Evolutionary conservation across 768 basidiomycete species (phyloP), one percentile per base, ranked within the genome.

Genomic region (Boletus vinaceobasis): DNA sequence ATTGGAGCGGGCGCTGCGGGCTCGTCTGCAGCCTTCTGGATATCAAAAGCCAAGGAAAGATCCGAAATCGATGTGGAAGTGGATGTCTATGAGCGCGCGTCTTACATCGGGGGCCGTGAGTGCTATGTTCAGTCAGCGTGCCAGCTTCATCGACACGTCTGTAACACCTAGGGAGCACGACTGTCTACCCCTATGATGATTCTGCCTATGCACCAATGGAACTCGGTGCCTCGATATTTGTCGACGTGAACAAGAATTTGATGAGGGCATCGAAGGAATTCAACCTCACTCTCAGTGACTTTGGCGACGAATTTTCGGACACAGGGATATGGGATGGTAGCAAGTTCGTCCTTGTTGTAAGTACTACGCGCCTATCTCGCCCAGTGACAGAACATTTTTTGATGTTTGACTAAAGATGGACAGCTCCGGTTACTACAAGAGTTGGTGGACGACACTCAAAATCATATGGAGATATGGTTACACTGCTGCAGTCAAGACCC

Each of bases 1-100:
- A 82, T 97, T 50, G 94, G 94, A 17, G 93, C 94, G 0, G 94
- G 94, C 27, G 93, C 94, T 14, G 91, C 78, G 10, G 94, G 94
- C 9, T 83, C 82, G 15, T 88, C 90, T 26, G 89, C 93, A 21
- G 92, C 85, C 3, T 90, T 83, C 65, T 90, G 93, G 86, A 85
- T 95, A 50, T 79, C 82, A 19, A 88, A 87, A 66, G 89, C 87
- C 27, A 85, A 86, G 61, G 79, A 88, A 59, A 76, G 88, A 26
- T 85, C 79, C 53, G 84, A 81, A 3, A 60, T 91, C 33, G 78
- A 88, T 52, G 77, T 91, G 4, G 84, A 89, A 48, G 77, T 97
- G 14, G 92, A 96, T 63, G 81, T 97, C 5, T 96, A 88, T 67
- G 94, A 98, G 59, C 80, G 79, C 60, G 79, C 77, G 47, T 73